Conservation (phyloP, 139 green algal species). For the Chlorella sp. region DNA sequence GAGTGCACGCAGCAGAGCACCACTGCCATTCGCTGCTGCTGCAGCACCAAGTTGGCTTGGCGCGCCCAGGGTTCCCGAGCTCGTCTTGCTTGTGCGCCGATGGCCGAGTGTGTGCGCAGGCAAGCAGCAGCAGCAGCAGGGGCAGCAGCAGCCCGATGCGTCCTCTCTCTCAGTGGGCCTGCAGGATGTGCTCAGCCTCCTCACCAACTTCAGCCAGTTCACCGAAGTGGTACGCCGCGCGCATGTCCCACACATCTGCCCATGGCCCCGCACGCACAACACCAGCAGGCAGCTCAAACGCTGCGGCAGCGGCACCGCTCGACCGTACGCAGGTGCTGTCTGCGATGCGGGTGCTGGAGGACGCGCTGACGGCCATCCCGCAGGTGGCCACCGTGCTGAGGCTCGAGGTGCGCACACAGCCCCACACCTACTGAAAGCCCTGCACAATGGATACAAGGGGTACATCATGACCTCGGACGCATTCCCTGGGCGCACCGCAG, state of each 20-base stretch:
- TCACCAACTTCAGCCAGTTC: neutral
- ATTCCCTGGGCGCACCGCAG: neutral
- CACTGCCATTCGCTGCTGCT: neutral
- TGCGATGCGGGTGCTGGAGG: neutral
- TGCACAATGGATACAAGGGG: neutral
- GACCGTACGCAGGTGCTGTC: neutral
- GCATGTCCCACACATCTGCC: neutral
- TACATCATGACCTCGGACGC: too few relatives aligned
- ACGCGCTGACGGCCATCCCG: neutral
- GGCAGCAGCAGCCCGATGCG: neutral
- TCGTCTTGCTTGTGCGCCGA: neutral
- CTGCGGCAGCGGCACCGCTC: neutral
- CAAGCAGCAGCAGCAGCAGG: too few relatives aligned
- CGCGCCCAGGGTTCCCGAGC: neutral
- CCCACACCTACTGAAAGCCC: neutral
- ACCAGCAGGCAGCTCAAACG: neutral
- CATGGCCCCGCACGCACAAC: neutral
- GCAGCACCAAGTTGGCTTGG: neutral
- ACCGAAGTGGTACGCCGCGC: neutral
- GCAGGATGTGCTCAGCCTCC: neutral
- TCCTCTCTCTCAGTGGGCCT: neutral
- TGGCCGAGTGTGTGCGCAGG: neutral
- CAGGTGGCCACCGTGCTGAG: neutral
- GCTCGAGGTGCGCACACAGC: neutral
- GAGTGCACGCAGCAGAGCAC: neutral